Conservation (phyloP, 345 rosid genomes). For the Eucalyptus cloeziana region DNA sequence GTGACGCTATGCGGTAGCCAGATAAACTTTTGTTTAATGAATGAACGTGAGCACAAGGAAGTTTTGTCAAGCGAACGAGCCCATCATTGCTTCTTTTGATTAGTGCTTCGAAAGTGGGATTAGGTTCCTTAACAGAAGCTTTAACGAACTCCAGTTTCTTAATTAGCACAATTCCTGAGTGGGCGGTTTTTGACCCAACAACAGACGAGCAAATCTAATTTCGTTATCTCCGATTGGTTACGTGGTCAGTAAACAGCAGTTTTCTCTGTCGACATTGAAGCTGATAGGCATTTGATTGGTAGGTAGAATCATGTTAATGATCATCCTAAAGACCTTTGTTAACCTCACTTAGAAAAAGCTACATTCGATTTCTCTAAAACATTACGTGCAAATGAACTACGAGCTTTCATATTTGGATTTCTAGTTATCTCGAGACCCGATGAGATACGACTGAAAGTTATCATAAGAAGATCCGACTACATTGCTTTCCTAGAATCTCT, state of each 20-base stretch:
- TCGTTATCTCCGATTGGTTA: neutral
- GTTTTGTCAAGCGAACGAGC: neutral
- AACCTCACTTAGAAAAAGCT: neutral
- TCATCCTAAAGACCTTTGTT: neutral
- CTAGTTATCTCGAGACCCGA: neutral
- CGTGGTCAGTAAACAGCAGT: neutral
- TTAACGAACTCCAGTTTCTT: conserved; percentile 5
- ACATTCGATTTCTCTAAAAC: neutral
- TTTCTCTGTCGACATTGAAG: neutral
- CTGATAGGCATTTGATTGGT: neutral
- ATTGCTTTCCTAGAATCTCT: too few species aligned
- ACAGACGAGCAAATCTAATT: neutral
- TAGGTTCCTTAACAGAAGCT: conserved; percentile 9
- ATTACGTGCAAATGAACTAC: neutral
- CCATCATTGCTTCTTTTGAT: neutral
- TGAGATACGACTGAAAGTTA: fast-evolving
- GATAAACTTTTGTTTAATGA: neutral
- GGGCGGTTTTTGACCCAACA: neutral
- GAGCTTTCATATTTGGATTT: neutral
- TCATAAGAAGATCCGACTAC: neutral
- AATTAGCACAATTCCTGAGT: neutral
- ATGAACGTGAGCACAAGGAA: neutral
- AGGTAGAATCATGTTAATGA: neutral
- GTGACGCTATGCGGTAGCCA: neutral
- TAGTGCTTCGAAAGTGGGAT: neutral